These are phyloP conservation scores for Fusarium setosum DNA, from an alignment of 2,329 filamentous ascomycete genomes.

Conservation along the genomic window DNA sequence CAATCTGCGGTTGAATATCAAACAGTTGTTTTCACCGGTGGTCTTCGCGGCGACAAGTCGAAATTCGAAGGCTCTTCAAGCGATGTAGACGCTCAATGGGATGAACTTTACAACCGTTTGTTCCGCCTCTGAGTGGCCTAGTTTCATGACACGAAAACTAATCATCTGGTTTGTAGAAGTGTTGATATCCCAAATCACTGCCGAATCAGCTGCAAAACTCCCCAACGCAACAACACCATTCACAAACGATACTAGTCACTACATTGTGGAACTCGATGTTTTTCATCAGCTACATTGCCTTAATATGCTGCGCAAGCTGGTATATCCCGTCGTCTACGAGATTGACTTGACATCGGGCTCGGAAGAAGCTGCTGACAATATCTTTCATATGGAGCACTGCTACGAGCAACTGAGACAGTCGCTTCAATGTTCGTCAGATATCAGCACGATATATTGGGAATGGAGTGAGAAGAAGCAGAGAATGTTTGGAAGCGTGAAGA, in stretches of 20 bases:
- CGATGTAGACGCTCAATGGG: conserved; percentile 2
- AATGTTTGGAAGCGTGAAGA: conserved; percentile 8
- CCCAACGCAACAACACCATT: conserved; percentile 9
- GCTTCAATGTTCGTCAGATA: conserved; percentile 5
- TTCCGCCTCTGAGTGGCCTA: not conserved
- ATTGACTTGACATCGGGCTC: conserved; percentile 7
- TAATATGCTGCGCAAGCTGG: conserved; percentile 8
- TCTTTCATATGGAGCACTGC: conserved; percentile 15
- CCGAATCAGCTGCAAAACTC: not conserved
- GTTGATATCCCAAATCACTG: conserved; percentile 2
- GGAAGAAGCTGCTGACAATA: conserved; percentile 6
- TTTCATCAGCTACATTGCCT: conserved; percentile 11
- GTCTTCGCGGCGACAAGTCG: conserved; percentile 1
- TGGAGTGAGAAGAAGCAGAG: conserved; percentile 12
- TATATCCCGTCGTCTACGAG: conserved; percentile 1
- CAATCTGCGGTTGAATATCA: not conserved
- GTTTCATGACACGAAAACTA: not conserved
- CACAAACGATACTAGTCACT: conserved; percentile 12
- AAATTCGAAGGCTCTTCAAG: conserved; percentile 6
- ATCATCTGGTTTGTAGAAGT: not conserved
- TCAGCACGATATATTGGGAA: conserved; percentile 8
- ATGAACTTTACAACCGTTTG: not conserved
- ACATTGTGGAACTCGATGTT: conserved; percentile 10
- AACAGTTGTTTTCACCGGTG: conserved; percentile 5
- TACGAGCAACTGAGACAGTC: conserved; percentile 10